A percentile compares a stretch with the other conserved stretches of the same genome.
Conservation (phyloP, 352 stramenopile species). For the Phytophthora niederhauseri region DNA sequence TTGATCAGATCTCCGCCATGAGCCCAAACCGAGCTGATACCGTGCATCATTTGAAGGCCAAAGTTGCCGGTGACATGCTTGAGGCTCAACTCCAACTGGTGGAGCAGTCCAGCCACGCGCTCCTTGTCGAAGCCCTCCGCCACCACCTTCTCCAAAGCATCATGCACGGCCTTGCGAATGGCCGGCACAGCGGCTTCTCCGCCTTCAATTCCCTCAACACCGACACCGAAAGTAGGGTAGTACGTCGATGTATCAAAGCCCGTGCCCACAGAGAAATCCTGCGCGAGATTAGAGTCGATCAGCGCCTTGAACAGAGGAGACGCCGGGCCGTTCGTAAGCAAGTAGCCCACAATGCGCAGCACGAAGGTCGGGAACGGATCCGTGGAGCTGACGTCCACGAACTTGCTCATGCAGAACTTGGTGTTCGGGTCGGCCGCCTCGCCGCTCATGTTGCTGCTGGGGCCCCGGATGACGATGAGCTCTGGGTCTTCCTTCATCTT, state of each 20-base stretch:
- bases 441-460: constrained; percentile 65
- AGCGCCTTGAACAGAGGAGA: constrained; percentile 85
- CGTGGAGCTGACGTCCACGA: constrained; percentile 68
- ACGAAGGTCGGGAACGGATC: constrained; percentile 82
- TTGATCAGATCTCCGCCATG: constrained; percentile 70
- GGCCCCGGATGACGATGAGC: constrained; percentile 56
- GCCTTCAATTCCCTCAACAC: constrained; percentile 72
- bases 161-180: constrained; percentile 66
- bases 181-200: constrained; percentile 49
- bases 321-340: constrained; percentile 80
- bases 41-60: constrained; percentile 80
- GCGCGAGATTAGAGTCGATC: constrained; percentile 76
- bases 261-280: constrained; percentile 80
- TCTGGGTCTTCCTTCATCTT: constrained; percentile 10
- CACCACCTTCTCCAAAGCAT: constrained; percentile 59
- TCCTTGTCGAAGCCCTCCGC: constrained; percentile 76
- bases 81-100: constrained; percentile 84
- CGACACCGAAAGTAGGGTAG: constrained; percentile 80
- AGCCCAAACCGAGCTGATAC: constrained; percentile 69
- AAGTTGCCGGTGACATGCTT: constrained; percentile 89
- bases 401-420: constrained; percentile 82
- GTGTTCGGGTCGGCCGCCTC: constrained; percentile 66
- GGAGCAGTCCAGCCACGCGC: constrained; percentile 71
- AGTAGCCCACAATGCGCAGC: constrained; percentile 76
- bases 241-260: constrained; percentile 84